These are phyloP conservation scores for Stephania cephalantha DNA, from an alignment of 164 flowering plant species.

Conservation along the genomic window DNA sequence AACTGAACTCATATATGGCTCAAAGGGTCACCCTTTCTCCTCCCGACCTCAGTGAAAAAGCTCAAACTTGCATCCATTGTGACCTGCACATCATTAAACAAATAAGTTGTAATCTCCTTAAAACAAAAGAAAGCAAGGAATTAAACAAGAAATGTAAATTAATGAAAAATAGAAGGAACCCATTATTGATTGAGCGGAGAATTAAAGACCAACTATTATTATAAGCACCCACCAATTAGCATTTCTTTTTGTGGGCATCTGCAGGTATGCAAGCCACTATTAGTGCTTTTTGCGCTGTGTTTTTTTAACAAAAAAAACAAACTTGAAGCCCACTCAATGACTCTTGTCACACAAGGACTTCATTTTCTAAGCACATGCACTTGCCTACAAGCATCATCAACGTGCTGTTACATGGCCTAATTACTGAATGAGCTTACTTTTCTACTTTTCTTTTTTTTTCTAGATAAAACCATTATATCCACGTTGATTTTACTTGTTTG, in stretches of 20 bases:
- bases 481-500: not conserved
- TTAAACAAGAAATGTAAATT: not conserved
- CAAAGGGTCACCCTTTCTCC: not conserved
- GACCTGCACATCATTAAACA: constrained; percentile 34
- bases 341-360: not conserved
- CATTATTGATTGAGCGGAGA: not conserved
- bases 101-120: not conserved
- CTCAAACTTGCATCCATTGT: constrained; percentile 41
- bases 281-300: not conserved
- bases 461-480: no score
- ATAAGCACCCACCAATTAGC: not conserved
- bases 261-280: not conserved
- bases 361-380: constrained; percentile 6
- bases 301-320: no score
- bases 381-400: not conserved
- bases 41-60: constrained; percentile 22
- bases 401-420: not conserved
- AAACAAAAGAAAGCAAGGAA: not conserved
- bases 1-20: not conserved
- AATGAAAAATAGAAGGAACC: not conserved
- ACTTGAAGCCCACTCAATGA: not conserved
- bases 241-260: not conserved
- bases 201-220: not conserved
- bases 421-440: not conserved
- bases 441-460: not conserved